Evolutionary conservation across 371 early-diverging fungal genomes (phyloP), one percentile per base, ranked within the genome.

Genomic region (Rhizopus delemar): DNA sequence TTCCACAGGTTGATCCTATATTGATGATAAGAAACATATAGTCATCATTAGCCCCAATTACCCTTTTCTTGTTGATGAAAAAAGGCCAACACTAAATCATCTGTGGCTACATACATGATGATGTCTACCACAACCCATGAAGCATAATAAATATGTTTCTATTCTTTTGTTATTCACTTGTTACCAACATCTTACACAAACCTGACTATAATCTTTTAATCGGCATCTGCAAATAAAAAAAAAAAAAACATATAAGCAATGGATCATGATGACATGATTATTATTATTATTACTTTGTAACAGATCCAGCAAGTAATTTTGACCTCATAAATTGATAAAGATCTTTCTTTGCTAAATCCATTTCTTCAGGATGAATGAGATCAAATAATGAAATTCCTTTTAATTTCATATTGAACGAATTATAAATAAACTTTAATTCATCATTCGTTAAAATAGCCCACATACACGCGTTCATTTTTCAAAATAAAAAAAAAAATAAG

Each of bases 291-390:
- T 61, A 85, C 87, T 84, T 80, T 53, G 87, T 86, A 41, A 86
- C 73, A 32, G 85, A 82, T 38, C 85, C 84, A 32, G 68, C 70
- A 11, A 82, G 58, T 28, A 73, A 62, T 43, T 78, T 74, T 5
- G 72, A 68, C 9, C 72, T 67, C 58, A 82, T 74, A 53, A 83
- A 86, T 32, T 68, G 70, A 11, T 57, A 63, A 6, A 86, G 62
- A 62, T 86, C 85, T 52, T 71, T 69, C 49, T 79, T 73, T 4
- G 87, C 87, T 5, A 81, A 60, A 49, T 68, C 67, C 4, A 69
- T 71, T 68, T 86, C 87, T 46, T 81, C 81, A 35, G 85, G 85
- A 63, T 85, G 87, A 56, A 86, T 76, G 46, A 83, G 70, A 51
- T 83, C 80, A 58, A 81, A 80, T 52, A 86, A 73, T 4, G 82